Evolutionary conservation across 805 yeast species (phyloP).

Genomic region (Saturnispora kantuleensis): DNA sequence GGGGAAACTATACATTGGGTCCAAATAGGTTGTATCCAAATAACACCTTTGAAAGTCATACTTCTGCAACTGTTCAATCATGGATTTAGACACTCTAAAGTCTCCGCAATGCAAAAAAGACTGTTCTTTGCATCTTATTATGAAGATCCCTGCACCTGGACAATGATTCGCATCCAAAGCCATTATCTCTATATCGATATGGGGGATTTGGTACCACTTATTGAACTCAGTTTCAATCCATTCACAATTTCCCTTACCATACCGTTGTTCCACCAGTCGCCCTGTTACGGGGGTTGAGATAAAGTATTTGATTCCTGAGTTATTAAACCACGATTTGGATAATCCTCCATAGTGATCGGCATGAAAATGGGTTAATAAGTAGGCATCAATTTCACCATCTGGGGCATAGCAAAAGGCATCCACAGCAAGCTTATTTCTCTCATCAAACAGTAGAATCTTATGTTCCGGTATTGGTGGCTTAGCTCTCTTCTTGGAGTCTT

Average conservation of each 20-base stretch:
- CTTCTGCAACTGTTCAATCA: conserved; percentile 32
- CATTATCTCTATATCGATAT: conserved; percentile 41
- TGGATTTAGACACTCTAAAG: conserved; percentile 57
- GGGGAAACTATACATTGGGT: conserved; percentile 69
- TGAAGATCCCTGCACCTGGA: conserved; percentile 84
- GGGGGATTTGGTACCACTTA: conserved; percentile 29
- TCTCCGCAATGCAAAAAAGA: conserved; percentile 82
- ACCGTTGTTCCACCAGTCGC: conserved; percentile 40
- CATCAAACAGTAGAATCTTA: conserved; percentile 39
- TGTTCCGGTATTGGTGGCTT: conserved; percentile 41
- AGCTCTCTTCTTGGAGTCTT: conserved; percentile 10
- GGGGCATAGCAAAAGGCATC: conserved; percentile 56
- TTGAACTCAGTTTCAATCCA: conserved; percentile 33
- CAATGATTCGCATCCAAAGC: conserved; percentile 88
- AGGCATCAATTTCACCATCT: conserved; percentile 36
- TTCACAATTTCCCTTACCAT: conserved; percentile 26
- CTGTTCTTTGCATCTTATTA: conserved; percentile 42
- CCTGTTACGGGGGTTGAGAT: conserved; percentile 69
- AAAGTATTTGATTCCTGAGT: conserved; percentile 36
- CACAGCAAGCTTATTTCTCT: conserved; percentile 34
- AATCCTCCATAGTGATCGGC: conserved; percentile 92
- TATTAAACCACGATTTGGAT: conserved; percentile 58
- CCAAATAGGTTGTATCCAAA: conserved; percentile 83
- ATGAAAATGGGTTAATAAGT: conserved; percentile 78
- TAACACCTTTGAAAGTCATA: conserved; percentile 51